Conservation (phyloP, 306 rosid species). For the Rosa persica region DNA sequence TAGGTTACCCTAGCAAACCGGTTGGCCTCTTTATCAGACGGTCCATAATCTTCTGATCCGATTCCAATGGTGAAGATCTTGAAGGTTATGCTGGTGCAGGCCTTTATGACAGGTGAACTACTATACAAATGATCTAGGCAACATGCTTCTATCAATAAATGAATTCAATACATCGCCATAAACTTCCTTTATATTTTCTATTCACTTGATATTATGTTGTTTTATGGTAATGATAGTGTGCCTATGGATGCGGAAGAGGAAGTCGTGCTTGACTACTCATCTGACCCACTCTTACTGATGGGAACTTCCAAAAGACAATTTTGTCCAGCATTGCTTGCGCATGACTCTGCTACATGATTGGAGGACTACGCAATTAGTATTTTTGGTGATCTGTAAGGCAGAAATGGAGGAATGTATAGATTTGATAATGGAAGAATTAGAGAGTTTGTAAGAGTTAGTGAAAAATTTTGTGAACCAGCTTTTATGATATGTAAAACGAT, state of each 20-base stretch:
- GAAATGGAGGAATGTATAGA: too few species aligned
- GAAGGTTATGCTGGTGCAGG: constrained; percentile 99
- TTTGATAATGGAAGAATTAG: too few species aligned
- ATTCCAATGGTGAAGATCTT: constrained; percentile 97
- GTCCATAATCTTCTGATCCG: constrained; percentile 92
- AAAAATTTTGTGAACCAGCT: too few species aligned
- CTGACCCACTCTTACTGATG: constrained; percentile 67
- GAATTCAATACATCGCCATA: neutral
- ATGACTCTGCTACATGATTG: neutral
- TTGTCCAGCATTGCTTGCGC: constrained; percentile 87
- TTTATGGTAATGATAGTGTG: constrained; percentile 49
- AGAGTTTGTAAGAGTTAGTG: too few species aligned
- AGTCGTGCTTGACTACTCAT: constrained; percentile 81
- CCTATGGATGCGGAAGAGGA: constrained; percentile 91
- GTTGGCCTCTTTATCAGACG: constrained; percentile 75
- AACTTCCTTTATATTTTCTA: neutral
- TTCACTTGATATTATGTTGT: neutral
- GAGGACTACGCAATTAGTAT: too few species aligned
- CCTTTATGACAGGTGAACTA: constrained; percentile 86
- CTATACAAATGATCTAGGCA: neutral
- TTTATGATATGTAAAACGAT: too few species aligned
- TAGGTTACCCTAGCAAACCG: constrained; percentile 98
- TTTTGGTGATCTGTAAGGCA: too few species aligned
- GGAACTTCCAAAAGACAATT: constrained; percentile 61
- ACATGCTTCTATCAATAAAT: neutral